Base-by-base conservation (phyloP, 163 green algal species). In the Chlorella variabilis region DNA sequence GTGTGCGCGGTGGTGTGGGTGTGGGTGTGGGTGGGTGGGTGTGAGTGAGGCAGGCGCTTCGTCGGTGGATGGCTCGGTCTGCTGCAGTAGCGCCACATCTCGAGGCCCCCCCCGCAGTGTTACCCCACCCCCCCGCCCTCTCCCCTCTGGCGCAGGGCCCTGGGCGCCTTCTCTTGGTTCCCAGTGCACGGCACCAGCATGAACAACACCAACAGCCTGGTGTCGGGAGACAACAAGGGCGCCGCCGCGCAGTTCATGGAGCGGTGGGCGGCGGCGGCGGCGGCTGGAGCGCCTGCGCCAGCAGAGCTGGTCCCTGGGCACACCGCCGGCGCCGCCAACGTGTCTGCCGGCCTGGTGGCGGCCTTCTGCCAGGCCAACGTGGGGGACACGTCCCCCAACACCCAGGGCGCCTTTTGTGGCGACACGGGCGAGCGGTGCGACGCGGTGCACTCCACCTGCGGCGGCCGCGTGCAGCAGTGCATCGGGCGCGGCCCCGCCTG, bases 211-310 rank as follows among this genome's bases (percentile, higher is more conserved):
- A 97, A 97, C 88, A 82, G 51, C 7, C 88, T 97, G n/a, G 88
- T 98, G 42, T 93, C 84, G 25, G 93, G 91, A 2, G 94, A 98
- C 86, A 98, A 98, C 89, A 98, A 98, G 83, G 94, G 93, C 5
- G 88, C 86, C 11, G 94, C 94, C 9, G 83, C 90, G 34, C 92
- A 93, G 81, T 80, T 94, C 33, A 67, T 95, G 45, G 93, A 96
- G 87, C 80, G 87, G 5, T 90, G 86, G 84, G 85, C 83, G 29
- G 41, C 29, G 20, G 9, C 27, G 18, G 11, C 20, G 51, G 39
- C 36, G 3, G 65, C n/a, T 25, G 18, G 45, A 9, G 51, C 8
- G 13, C 36, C 39, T 48, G 21, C 33, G 49, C 31, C 68, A 33
- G 71, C 41, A 59, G 27, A 67, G 59, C 68, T 48, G 66, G 51